Evolutionary conservation across 202 grass and related monocot species (phyloP).

Genomic region (Hordeum pubiflorum): DNA sequence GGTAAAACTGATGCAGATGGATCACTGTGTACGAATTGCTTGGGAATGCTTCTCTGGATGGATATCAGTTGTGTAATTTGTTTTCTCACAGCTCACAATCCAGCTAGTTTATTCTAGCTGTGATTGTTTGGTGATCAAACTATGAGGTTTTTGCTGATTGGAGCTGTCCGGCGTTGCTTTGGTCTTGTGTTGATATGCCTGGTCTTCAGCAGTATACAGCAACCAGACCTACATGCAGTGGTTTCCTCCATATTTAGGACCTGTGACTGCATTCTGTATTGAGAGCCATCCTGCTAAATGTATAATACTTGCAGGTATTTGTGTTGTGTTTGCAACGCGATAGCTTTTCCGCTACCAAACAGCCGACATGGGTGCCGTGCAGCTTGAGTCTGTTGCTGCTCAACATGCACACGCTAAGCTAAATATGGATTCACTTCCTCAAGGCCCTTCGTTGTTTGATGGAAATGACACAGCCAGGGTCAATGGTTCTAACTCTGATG

Average conservation of each 20-base stretch:
- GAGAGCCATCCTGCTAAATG: slow-evolving; percentile 40
- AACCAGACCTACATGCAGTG: slow-evolving; percentile 32
- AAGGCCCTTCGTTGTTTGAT: neutral
- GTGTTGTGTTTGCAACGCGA: slow-evolving; percentile 31
- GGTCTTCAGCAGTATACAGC: slow-evolving; percentile 35
- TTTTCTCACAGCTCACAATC: slow-evolving; percentile 30
- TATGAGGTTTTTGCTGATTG: slow-evolving; percentile 47
- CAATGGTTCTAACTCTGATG: slow-evolving; percentile 18
- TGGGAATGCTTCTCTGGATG: slow-evolving; percentile 38
- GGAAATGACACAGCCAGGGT: slow-evolving; percentile 19
- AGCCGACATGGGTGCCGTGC: slow-evolving; percentile 38
- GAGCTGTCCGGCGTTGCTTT: slow-evolving; percentile 51
- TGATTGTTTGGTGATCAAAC: slow-evolving; percentile 41
- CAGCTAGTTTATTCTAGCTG: slow-evolving; percentile 29
- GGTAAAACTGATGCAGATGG: slow-evolving; percentile 45
- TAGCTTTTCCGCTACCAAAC: slow-evolving; percentile 14
- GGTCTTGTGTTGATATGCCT: slow-evolving; percentile 42
- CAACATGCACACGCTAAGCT: slow-evolving; percentile 33
- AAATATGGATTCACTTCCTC: slow-evolving; percentile 17
- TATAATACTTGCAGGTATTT: slow-evolving; percentile 59
- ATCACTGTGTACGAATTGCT: slow-evolving; percentile 39
- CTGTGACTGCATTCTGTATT: slow-evolving; percentile 38
- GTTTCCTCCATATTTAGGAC: slow-evolving; percentile 37
- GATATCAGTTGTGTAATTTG: slow-evolving; percentile 38
- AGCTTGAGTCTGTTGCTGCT: slow-evolving; percentile 16